phyloP scores from a whole-genome alignment of 352 stramenopile species.

The Globisporangium cylindrosporum region DNA sequence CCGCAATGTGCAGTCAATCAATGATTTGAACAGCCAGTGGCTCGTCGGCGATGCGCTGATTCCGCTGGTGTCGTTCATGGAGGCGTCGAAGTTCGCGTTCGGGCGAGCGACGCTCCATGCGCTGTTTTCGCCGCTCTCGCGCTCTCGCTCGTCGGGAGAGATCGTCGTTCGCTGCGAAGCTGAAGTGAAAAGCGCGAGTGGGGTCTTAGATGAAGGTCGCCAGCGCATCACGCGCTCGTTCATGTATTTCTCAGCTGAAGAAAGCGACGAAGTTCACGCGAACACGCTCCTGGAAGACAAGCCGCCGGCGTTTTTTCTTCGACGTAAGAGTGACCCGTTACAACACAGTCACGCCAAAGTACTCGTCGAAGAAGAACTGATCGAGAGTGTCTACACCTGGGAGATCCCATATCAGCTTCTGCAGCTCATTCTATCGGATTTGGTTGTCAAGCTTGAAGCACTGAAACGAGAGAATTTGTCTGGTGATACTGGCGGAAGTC shows the following conservation, averaged over 20 bases:
- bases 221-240: constrained; percentile 78
- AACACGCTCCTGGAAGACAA: neutral
- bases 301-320: constrained; percentile 14
- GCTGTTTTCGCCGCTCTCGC: constrained; percentile 62
- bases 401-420: constrained; percentile 84
- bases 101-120: constrained; percentile 48
- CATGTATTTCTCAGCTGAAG: constrained; percentile 60
- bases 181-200: constrained; percentile 41
- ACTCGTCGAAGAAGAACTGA: constrained; percentile 81
- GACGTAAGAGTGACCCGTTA: constrained; percentile 44
- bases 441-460: constrained; percentile 64
- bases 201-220: constrained; percentile 32
- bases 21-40: constrained; percentile 71
- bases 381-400: constrained; percentile 88
- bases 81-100: constrained; percentile 19
- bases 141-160: constrained; percentile 58
- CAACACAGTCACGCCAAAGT: constrained; percentile 55
- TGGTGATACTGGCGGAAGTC: constrained; percentile 32
- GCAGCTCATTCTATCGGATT: constrained; percentile 71
- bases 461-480: constrained; percentile 50
- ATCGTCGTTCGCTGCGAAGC: constrained; percentile 81
- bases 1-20: constrained; percentile 44
- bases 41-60: constrained; percentile 65
- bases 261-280: constrained; percentile 8
- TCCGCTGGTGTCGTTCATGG: constrained; percentile 50